Percentiles rank a stretch among this genome's conserved stretches.
Conservation (phyloP, 2,329 filamentous ascomycete genomes). For the Claviceps sp. region DNA sequence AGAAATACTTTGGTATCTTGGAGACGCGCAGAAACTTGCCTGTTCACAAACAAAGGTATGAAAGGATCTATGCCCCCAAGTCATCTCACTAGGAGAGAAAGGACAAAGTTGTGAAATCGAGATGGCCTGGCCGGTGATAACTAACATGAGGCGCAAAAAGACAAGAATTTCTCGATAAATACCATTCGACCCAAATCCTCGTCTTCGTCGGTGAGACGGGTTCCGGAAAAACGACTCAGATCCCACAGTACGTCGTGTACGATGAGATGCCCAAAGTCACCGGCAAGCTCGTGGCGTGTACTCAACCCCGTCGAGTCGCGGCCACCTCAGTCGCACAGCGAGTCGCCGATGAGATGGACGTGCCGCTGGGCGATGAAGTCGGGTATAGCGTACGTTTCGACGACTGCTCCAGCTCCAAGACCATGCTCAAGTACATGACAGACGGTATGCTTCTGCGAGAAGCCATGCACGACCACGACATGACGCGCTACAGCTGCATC, state of each 20-base stretch:
- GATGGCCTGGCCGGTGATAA: background rate
- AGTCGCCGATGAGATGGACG: slow-evolving; percentile 94
- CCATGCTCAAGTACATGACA: slow-evolving; percentile 98
- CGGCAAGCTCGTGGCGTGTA: slow-evolving; percentile 89
- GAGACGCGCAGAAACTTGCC: slow-evolving; percentile 73
- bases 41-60: slow-evolving; percentile 77
- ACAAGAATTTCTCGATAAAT: slow-evolving; percentile 85
- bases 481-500: slow-evolving; percentile 90
- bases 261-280: slow-evolving; percentile 83
- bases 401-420: slow-evolving; percentile 78
- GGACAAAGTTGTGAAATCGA: background rate
- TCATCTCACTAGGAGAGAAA: background rate
- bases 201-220: slow-evolving; percentile 98
- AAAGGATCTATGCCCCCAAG: background rate
- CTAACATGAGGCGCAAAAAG: slow-evolving; percentile 24
- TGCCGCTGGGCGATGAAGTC: slow-evolving; percentile 82
- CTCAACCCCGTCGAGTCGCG: slow-evolving; percentile 91
- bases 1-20: slow-evolving; percentile 82
- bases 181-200: slow-evolving; percentile 87
- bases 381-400: slow-evolving; percentile 99
- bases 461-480: slow-evolving; percentile 88
- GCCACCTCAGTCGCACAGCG: slow-evolving; percentile 98
- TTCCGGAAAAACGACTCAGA: slow-evolving; percentile 98
- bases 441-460: slow-evolving; percentile 96
- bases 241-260: slow-evolving; percentile 94